Percentiles rank a stretch among this genome's conserved stretches.
Evolutionary conservation across 352 stramenopile genomes (phyloP).

Genomic region (Phytophthora hybrid): DNA sequence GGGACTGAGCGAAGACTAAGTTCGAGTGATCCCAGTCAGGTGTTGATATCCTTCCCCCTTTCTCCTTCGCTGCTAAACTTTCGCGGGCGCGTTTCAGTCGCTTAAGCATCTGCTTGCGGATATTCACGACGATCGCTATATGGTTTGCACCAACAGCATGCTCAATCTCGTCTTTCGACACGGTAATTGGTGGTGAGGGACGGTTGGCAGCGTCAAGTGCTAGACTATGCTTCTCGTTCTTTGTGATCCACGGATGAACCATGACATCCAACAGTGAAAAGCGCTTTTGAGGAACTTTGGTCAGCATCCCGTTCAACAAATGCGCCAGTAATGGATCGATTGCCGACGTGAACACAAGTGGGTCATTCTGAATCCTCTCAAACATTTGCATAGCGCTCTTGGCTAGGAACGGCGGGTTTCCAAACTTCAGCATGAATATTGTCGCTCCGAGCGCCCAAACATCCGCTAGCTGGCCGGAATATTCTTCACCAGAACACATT

Average conservation of each 20-base stretch:
- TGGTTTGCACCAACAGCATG: conserved; percentile 67
- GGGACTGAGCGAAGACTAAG: conserved; percentile 16
- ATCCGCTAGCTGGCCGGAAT: conserved; percentile 89
- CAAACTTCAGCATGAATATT: conserved; percentile 92
- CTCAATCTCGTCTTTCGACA: conserved; percentile 85
- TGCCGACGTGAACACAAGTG: conserved; percentile 64
- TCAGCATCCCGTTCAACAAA: conserved; percentile 72
- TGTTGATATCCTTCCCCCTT: neutral
- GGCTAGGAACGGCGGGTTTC: conserved; percentile 89
- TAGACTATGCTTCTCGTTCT: conserved; percentile 56
- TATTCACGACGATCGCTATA: conserved; percentile 73
- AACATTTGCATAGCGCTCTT: conserved; percentile 91
- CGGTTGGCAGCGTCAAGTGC: conserved; percentile 30
- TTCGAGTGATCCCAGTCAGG: conserved; percentile 27
- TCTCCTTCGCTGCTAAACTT: conserved; percentile 17
- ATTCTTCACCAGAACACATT: conserved; percentile 88
- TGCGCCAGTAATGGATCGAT: conserved; percentile 68
- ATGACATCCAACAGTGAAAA: conserved; percentile 74
- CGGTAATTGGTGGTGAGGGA: conserved; percentile 54
- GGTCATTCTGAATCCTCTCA: conserved; percentile 86
- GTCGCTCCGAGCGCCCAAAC: conserved; percentile 92
- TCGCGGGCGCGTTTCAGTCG: conserved; percentile 55
- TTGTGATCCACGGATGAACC: conserved; percentile 85
- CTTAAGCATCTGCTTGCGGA: conserved; percentile 79
- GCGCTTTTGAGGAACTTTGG: conserved; percentile 63